Conservation (phyloP, 2,329 filamentous ascomycete species). For the Cordyceps cicadae region DNA sequence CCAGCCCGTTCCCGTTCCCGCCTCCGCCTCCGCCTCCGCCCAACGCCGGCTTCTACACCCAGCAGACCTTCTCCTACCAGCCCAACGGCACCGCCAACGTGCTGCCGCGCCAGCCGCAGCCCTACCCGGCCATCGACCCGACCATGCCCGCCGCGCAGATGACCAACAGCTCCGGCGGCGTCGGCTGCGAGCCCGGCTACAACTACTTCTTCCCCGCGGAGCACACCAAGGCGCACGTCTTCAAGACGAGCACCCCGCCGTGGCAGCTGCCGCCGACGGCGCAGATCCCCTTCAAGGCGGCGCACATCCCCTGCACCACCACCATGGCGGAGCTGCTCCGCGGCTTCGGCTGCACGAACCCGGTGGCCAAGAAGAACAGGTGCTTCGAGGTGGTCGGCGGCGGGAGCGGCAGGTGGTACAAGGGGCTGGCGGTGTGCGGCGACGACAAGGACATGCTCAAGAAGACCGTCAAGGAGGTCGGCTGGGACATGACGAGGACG, state of each 20-base stretch:
- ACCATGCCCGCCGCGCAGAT: slow-evolving; percentile 45
- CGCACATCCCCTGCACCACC: slow-evolving; percentile 44
- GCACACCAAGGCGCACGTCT: slow-evolving; percentile 52
- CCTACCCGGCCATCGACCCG: slow-evolving; percentile 34
- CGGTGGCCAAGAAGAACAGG: slow-evolving; percentile 42
- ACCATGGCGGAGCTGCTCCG: slow-evolving; percentile 49
- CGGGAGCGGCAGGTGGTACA: slow-evolving; percentile 51
- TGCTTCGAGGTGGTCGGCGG: slow-evolving; percentile 49
- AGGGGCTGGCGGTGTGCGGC: slow-evolving; percentile 43
- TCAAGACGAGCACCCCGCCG: slow-evolving; percentile 42
- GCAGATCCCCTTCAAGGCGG: slow-evolving; percentile 38
- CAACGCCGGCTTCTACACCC: slow-evolving; percentile 18
- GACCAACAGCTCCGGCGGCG: slow-evolving; percentile 48
- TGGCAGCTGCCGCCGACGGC: slow-evolving; percentile 41
- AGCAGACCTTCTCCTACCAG: slow-evolving; percentile 25
- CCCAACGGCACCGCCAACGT: slow-evolving; percentile 30
- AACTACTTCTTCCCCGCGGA: slow-evolving; percentile 52
- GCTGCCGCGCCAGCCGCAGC: slow-evolving; percentile 31
- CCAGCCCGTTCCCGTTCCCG: background rate
- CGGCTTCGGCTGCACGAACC: slow-evolving; percentile 49
- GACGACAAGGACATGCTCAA: slow-evolving; percentile 40
- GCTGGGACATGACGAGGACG: slow-evolving; percentile 47
- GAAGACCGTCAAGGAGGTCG: slow-evolving; percentile 45
- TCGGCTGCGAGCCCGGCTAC: slow-evolving; percentile 53
- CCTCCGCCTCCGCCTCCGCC: background rate